Evolutionary conservation across 257 asterid species (phyloP).

Genomic region (Solanum chmielewskii): DNA sequence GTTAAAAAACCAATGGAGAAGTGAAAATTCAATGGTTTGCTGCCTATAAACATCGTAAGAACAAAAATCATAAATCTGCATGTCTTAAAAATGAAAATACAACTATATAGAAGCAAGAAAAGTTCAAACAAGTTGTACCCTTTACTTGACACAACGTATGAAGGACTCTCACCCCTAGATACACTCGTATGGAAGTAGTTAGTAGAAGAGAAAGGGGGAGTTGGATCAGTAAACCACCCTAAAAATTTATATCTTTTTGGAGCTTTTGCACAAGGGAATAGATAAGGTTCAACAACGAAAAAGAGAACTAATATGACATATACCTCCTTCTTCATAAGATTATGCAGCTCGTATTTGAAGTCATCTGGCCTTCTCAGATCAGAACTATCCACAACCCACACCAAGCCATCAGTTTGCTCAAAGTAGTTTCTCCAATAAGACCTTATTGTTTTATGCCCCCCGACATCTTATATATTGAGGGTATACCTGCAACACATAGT

Average conservation of each 20-base stretch:
- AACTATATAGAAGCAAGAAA: not conserved
- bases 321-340: slow-evolving; percentile 91
- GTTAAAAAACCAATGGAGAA: not conserved
- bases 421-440: slow-evolving; percentile 97
- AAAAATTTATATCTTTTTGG: not conserved
- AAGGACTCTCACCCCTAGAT: not conserved
- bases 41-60: not conserved
- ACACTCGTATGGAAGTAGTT: not conserved
- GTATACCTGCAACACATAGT: slow-evolving; percentile 40
- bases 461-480: slow-evolving; percentile 92
- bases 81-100: not conserved
- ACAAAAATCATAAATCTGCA: not conserved
- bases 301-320: not conserved
- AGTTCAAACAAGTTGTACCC: not conserved
- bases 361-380: slow-evolving; percentile 87
- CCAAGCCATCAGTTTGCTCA: slow-evolving; percentile 92
- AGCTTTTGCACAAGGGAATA: not conserved
- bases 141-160: not conserved
- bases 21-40: not conserved
- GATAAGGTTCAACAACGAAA: not conserved
- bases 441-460: slow-evolving; percentile 92
- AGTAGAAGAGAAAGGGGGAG: not conserved
- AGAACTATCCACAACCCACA: slow-evolving; percentile 97
- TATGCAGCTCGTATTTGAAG: slow-evolving; percentile 80
- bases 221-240: not conserved